phyloP scores from a whole-genome alignment of 352 stramenopile genomes.

The Phytophthora meadii region DNA sequence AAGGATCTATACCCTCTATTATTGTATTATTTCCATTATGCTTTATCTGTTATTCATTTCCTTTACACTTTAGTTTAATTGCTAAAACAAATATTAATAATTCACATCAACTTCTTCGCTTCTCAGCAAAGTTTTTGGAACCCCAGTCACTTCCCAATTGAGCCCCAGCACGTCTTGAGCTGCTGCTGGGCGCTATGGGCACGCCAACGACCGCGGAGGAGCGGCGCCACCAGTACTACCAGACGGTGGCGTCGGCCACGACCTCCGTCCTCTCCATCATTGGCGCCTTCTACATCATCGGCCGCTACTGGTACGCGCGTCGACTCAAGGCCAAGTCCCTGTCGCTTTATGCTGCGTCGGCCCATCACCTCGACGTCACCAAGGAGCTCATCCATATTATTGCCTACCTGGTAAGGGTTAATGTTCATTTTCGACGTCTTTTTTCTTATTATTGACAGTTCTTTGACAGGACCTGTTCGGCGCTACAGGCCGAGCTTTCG shows the following conservation, averaged over 20 bases:
- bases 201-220: conserved; percentile 16
- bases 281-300: conserved; percentile 84
- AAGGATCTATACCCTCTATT: background rate
- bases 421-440: background rate
- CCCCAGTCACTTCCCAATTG: conserved; percentile 26
- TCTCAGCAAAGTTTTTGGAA: background rate
- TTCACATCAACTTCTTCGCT: too few relatives aligned
- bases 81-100: too few relatives aligned
- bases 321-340: conserved; percentile 55
- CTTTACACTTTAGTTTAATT: too few relatives aligned
- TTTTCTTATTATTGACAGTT: background rate
- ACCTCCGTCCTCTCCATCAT: conserved; percentile 85
- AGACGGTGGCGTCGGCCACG: conserved; percentile 67
- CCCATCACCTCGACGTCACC: conserved; percentile 79
- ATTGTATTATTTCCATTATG: background rate
- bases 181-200: conserved; percentile 3
- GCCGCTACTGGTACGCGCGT: conserved; percentile 80
- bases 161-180: background rate
- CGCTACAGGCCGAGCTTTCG: conserved; percentile 73
- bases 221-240: conserved; percentile 36
- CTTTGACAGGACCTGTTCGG: conserved; percentile 68
- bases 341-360: conserved; percentile 45
- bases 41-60: background rate
- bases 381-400: conserved; percentile 90
- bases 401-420: conserved; percentile 58